A percentile compares a stretch with the other conserved stretches of the same genome.
Conservation (phyloP, 2,329 filamentous ascomycete genomes). For the Paecilomyces fulvus region DNA sequence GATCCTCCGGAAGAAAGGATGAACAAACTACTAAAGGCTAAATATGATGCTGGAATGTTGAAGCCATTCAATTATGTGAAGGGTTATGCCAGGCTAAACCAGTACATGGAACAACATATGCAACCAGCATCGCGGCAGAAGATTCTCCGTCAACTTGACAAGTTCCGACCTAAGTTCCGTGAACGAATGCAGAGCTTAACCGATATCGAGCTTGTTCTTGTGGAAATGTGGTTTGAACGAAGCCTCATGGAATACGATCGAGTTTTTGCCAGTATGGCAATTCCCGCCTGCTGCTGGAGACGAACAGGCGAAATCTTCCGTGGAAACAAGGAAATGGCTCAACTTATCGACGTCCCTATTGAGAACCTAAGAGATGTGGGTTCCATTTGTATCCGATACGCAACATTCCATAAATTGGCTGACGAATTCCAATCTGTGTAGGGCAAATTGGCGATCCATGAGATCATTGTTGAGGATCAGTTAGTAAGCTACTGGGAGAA, state of each 20-base stretch:
- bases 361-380: constrained; percentile 83
- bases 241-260: constrained; percentile 97
- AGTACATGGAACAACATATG: constrained; percentile 87
- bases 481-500: constrained; percentile 98
- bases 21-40: constrained; percentile 86
- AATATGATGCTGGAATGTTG: constrained; percentile 88
- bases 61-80: constrained; percentile 99
- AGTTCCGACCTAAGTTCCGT: constrained; percentile 89
- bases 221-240: constrained; percentile 99
- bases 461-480: constrained; percentile 91
- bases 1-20: constrained; percentile 87
- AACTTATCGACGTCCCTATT: constrained; percentile 86
- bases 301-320: constrained; percentile 94
- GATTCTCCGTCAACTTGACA: constrained; percentile 82
- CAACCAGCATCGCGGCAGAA: constrained; percentile 75
- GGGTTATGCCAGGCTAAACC: constrained; percentile 79
- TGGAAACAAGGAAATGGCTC: constrained; percentile 98
- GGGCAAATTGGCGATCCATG: constrained; percentile 91
- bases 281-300: constrained; percentile 95
- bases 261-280: constrained; percentile 97
- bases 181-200: constrained; percentile 89
- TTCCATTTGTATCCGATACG: constrained; percentile 11
- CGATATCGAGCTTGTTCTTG: constrained; percentile 86
- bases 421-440: constrained; percentile 27
- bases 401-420: constrained; percentile 1